Conservation (phyloP, 129 eudicot species). For the Flaveria linearis region DNA sequence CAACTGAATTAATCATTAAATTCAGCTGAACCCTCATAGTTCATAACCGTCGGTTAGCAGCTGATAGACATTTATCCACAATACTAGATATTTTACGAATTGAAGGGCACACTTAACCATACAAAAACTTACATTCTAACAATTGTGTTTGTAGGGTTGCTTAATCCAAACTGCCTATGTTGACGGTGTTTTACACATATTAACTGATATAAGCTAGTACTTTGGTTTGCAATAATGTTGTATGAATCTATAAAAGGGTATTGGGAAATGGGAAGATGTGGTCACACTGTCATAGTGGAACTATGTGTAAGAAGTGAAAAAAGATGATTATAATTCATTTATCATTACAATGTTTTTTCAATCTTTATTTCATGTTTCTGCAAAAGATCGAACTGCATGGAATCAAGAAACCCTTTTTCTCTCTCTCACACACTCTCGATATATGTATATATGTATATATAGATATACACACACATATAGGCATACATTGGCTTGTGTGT, state of each 20-base stretch:
- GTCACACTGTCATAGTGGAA: conserved; percentile 41
- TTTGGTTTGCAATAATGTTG: conserved; percentile 2
- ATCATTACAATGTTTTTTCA: conserved; percentile 76
- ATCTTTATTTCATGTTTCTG: conserved; percentile 47
- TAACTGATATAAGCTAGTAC: neutral
- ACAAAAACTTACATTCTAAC: too few species aligned
- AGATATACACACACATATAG: conserved; percentile 1
- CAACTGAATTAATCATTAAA: neutral
- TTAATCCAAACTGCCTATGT: neutral
- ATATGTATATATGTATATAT: neutral
- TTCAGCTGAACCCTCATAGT: neutral
- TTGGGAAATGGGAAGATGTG: conserved; percentile 48
- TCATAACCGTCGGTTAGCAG: neutral
- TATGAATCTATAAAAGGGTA: neutral
- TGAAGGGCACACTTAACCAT: too few species aligned
- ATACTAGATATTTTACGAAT: neutral
- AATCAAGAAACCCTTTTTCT: conserved; percentile 36
- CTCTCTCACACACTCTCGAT: neutral
- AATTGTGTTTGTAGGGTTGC: too few species aligned
- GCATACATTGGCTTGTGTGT: conserved; percentile 23
- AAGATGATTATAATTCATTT: conserved; percentile 77
- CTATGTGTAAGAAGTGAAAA: conserved; percentile 58
- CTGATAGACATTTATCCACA: too few species aligned
- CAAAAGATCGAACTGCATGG: conserved; percentile 45
- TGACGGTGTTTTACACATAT: neutral